Percentiles rank a stretch among this genome's conserved stretches.
phyloP scores from a whole-genome alignment of 2,329 filamentous ascomycete genomes.

The Paecilomyces fulvus region DNA sequence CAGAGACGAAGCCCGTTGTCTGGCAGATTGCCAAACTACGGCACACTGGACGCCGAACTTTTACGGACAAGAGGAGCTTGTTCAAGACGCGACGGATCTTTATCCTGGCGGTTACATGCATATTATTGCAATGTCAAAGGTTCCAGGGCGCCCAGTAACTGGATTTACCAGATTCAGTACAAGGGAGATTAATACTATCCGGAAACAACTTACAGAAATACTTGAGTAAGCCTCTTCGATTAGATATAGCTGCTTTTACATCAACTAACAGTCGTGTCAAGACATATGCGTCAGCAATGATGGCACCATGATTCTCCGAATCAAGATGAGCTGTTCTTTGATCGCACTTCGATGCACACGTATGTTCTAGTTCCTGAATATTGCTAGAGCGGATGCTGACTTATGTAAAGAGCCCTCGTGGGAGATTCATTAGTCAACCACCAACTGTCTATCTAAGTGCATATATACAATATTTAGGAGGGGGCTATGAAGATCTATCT shows the following conservation, averaged over 20 bases:
- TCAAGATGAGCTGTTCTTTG: not conserved
- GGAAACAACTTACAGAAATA: too few species aligned
- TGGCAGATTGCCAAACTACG: not conserved
- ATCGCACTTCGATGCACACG: not conserved
- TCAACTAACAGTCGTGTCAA: too few species aligned
- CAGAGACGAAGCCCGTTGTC: not conserved
- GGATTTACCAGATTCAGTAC: too few species aligned
- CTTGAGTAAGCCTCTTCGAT: too few species aligned
- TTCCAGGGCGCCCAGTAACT: too few species aligned
- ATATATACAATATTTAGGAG: not conserved
- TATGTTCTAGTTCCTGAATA: not conserved
- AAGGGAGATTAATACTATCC: too few species aligned
- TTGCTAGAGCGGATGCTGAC: not conserved
- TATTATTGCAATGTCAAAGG: not conserved
- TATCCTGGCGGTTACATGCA: not conserved
- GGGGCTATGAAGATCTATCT: not conserved
- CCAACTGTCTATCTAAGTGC: not conserved
- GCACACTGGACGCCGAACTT: not conserved
- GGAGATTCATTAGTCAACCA: conserved; percentile 37
- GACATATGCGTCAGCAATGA: too few species aligned
- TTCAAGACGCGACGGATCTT: not conserved
- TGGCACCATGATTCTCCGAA: not conserved
- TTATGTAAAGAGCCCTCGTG: not conserved
- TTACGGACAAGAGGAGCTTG: not conserved
- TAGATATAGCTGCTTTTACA: too few species aligned